These are phyloP conservation scores for Mesembryanthemum crystallinum DNA, from an alignment of 148 eudicot species.

Conservation along the genomic window DNA sequence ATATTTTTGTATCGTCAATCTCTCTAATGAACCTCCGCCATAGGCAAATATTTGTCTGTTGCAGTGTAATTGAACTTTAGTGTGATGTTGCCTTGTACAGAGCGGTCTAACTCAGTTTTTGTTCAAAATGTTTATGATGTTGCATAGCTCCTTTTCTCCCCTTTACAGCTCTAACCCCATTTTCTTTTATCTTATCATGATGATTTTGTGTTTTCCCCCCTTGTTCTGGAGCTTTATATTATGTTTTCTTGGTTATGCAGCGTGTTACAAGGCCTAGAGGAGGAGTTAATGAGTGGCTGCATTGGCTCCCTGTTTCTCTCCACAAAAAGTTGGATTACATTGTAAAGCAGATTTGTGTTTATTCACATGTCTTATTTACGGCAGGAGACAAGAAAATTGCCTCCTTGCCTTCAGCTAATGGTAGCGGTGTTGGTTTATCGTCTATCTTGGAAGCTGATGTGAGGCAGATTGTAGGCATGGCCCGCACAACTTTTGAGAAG, in stretches of 20 bases:
- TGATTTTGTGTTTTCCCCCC: background rate
- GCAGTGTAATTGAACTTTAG: background rate
- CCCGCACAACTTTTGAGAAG: constrained; percentile 81
- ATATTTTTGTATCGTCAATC: background rate
- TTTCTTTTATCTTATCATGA: background rate
- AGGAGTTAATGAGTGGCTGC: constrained; percentile 90
- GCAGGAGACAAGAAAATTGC: constrained; percentile 42
- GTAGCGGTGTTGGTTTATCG: constrained; percentile 57
- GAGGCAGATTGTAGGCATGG: constrained; percentile 76
- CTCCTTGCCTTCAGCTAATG: constrained; percentile 46
- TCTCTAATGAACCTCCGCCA: background rate
- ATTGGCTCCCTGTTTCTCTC: constrained; percentile 89
- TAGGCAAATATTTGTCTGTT: background rate
- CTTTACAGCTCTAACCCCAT: background rate
- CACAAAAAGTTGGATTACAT: constrained; percentile 67
- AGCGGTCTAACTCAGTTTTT: background rate
- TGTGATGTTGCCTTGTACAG: background rate
- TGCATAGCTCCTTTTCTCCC: background rate
- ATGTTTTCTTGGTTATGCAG: constrained; percentile 40
- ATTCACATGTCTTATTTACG: constrained; percentile 50
- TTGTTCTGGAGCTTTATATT: constrained; percentile 9
- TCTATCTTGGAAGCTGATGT: constrained; percentile 87
- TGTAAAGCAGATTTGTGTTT: constrained; percentile 53
- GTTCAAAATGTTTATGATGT: background rate
- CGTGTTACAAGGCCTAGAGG: constrained; percentile 92